A percentile compares a stretch with the other conserved stretches of the same genome.
Conservation (phyloP, 345 rosid species). For the Xanthoceras sorbifolium region DNA sequence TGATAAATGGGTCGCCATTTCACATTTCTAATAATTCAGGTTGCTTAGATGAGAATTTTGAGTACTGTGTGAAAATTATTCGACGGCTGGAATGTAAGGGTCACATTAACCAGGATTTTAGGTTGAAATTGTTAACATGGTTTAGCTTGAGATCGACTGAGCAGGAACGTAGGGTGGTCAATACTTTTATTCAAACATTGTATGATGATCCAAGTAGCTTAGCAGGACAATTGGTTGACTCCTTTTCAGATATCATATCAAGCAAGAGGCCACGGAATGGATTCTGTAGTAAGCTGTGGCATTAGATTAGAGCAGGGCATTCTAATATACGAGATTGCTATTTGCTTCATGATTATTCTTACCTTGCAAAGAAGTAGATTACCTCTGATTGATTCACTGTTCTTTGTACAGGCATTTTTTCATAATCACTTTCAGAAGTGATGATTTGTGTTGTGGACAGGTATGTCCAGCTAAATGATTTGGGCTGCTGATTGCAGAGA, state of each 20-base stretch:
- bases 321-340: constrained; percentile 26
- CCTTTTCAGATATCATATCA: constrained; percentile 75
- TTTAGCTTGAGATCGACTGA: constrained; percentile 82
- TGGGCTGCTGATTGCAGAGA: constrained; percentile 33
- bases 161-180: constrained; percentile 88
- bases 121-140: constrained; percentile 92
- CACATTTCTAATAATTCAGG: constrained; percentile 47
- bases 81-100: constrained; percentile 86
- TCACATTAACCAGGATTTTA: constrained; percentile 70
- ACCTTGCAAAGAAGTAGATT: constrained; percentile 22
- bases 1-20: constrained; percentile 65
- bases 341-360: constrained; percentile 36
- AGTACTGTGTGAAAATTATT: constrained; percentile 78
- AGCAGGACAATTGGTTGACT: constrained; percentile 87
- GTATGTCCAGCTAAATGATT: constrained; percentile 35
- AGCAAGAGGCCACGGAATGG: constrained; percentile 70
- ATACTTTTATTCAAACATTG: constrained; percentile 80
- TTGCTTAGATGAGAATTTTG: constrained; percentile 75
- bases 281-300: constrained; percentile 64
- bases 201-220: constrained; percentile 85
- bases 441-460: constrained; percentile 31
- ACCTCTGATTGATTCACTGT: constrained; percentile 36
- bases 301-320: constrained; percentile 35
- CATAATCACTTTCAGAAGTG: constrained; percentile 27
- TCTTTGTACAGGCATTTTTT: constrained; percentile 44